These are phyloP conservation scores for Nicotiana undulata DNA, from an alignment of 257 asterid species.

Conservation along the genomic window DNA sequence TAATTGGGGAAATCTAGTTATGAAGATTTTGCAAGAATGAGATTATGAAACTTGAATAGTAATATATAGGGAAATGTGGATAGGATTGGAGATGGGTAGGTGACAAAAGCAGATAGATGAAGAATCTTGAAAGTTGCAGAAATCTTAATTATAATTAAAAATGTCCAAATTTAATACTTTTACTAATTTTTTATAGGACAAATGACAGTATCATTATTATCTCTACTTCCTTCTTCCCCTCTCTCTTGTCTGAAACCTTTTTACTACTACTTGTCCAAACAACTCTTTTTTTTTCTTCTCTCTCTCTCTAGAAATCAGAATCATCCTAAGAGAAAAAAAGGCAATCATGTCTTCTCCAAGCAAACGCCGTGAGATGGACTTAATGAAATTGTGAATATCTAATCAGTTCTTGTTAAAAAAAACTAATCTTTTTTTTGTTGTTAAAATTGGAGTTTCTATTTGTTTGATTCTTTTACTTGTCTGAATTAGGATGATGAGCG, in stretches of 20 bases:
- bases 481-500: slow-evolving; percentile 90
- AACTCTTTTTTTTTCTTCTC: background rate
- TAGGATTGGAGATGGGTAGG: slow-evolving; percentile 8
- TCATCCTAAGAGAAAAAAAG: background rate
- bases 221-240: background rate
- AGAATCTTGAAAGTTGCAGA: slow-evolving; percentile 11
- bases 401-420: slow-evolving; percentile 4
- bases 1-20: background rate
- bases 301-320: background rate
- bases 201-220: background rate
- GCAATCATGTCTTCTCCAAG: slow-evolving; percentile 88
- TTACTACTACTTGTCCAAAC: slow-evolving; percentile 8
- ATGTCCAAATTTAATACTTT: background rate
- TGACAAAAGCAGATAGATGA: slow-evolving; percentile 9
- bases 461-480: background rate
- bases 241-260: slow-evolving; percentile 1
- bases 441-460: slow-evolving; percentile 6
- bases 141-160: background rate
- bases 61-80: background rate
- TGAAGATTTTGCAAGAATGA: background rate
- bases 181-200: background rate
- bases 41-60: background rate
- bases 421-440: background rate
- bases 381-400: slow-evolving; percentile 76
- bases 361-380: slow-evolving; percentile 98